These are phyloP conservation scores for Neurospora tetrasperma DNA, from an alignment of 495 filamentous ascomycete species.

Conservation along the genomic window DNA sequence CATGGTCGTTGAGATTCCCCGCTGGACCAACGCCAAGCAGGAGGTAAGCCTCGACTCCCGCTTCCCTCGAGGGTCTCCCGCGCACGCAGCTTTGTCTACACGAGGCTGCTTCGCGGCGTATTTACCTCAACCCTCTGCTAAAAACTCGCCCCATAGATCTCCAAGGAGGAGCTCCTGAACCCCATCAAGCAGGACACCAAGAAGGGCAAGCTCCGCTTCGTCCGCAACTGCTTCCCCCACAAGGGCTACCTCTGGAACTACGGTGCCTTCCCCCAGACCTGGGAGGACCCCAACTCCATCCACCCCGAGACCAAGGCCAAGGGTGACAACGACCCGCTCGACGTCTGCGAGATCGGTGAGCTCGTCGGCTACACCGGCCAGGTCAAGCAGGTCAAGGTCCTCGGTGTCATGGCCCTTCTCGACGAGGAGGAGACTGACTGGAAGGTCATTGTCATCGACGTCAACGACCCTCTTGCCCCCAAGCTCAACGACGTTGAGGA, in stretches of 20 bases:
- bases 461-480: slow-evolving; percentile 90
- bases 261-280: slow-evolving; percentile 97
- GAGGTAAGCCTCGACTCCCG: slow-evolving; percentile 50
- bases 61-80: slow-evolving; percentile 1
- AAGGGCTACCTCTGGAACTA: slow-evolving; percentile 99
- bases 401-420: slow-evolving; percentile 97
- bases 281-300: slow-evolving; percentile 92
- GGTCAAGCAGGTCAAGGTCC: slow-evolving; percentile 98
- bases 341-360: slow-evolving; percentile 99
- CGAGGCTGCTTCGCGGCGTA: not conserved
- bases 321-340: slow-evolving; percentile 98
- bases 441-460: slow-evolving; percentile 99
- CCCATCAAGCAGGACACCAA: slow-evolving; percentile 90
- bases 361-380: slow-evolving; percentile 89
- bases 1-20: slow-evolving; percentile 98
- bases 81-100: not conserved
- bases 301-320: slow-evolving; percentile 99
- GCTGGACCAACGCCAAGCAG: slow-evolving; percentile 99
- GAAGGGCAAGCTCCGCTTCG: slow-evolving; percentile 90
- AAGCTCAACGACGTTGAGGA: slow-evolving; percentile 99
- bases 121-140: slow-evolving; percentile 1
- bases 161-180: slow-evolving; percentile 93
- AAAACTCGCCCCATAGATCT: slow-evolving; percentile 53
- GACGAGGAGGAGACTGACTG: slow-evolving; percentile 99
- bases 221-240: slow-evolving; percentile 99